These are phyloP conservation scores for Rhazya stricta DNA, from an alignment of 257 asterid genomes.

Conservation along the genomic window DNA sequence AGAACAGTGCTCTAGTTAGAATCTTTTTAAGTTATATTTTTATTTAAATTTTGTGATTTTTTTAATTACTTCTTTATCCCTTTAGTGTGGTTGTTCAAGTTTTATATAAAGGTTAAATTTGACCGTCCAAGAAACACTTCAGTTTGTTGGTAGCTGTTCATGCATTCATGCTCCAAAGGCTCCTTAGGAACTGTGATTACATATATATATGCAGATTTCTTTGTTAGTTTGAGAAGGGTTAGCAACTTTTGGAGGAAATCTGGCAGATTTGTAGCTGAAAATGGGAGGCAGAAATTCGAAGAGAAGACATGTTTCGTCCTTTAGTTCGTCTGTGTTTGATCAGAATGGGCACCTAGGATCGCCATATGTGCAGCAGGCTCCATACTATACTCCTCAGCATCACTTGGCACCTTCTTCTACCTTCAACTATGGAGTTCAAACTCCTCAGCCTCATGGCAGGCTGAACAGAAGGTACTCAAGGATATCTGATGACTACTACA, in stretches of 20 bases:
- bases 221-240: not conserved
- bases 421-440: conserved; percentile 3
- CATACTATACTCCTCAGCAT: conserved; percentile 10
- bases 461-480: conserved; percentile 63
- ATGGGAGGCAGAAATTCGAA: not conserved
- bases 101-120: too few relatives aligned
- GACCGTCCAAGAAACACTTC: too few relatives aligned
- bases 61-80: not conserved
- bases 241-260: not conserved
- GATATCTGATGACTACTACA: conserved; percentile 66
- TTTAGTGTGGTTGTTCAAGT: too few relatives aligned
- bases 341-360: not conserved
- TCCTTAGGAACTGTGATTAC: not conserved
- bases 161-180: not conserved
- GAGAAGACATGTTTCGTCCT: not conserved
- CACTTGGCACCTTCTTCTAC: conserved; percentile 1
- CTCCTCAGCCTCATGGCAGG: conserved; percentile 31
- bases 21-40: too few relatives aligned
- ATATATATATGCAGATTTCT: not conserved
- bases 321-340: not conserved
- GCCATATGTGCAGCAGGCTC: conserved; percentile 1
- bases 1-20: too few relatives aligned
- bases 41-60: too few relatives aligned
- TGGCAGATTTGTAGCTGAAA: not conserved
- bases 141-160: not conserved